Evolutionary conservation across 1,284 basidiomycete genomes (phyloP).

Genomic region (Irpex sp.): DNA sequence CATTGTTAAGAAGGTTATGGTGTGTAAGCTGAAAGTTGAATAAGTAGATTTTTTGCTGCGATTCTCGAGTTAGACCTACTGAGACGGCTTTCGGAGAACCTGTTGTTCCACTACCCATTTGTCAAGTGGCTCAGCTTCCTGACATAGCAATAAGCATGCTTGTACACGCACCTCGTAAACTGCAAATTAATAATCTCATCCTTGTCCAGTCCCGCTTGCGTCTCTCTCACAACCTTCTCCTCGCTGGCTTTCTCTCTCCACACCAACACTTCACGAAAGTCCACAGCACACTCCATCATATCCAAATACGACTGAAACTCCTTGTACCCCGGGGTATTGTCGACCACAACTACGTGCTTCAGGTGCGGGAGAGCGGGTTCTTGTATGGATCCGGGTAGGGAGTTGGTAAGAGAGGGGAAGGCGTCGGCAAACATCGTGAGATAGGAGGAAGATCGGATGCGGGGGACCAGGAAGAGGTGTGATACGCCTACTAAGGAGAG

Average conservation of each 20-base stretch:
- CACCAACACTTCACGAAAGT: conserved; percentile 64
- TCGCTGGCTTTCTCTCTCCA: conserved; percentile 54
- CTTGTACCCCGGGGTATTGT: conserved; percentile 45
- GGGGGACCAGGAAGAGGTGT: conserved; percentile 71
- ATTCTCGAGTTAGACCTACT: conserved; percentile 30
- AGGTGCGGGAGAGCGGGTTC: conserved; percentile 59
- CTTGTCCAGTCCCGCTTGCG: conserved; percentile 38
- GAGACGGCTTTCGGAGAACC: conserved; percentile 78
- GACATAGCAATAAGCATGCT: neutral
- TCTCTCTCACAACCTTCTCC: conserved; percentile 36
- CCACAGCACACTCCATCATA: conserved; percentile 47
- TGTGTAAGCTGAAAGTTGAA: conserved; percentile 57
- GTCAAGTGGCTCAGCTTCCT: neutral
- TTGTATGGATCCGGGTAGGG: conserved; percentile 53
- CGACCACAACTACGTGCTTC: conserved; percentile 65
- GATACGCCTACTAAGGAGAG: conserved; percentile 67
- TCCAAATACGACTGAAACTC: conserved; percentile 39
- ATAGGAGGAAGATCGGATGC: conserved; percentile 64
- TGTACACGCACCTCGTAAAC: conserved; percentile 63
- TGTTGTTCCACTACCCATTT: conserved; percentile 62
- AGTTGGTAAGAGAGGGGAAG: conserved; percentile 54
- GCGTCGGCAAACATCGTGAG: conserved; percentile 52
- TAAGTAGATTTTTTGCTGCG: neutral
- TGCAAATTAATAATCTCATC: conserved; percentile 81
- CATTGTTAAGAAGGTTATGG: conserved; percentile 77